phyloP scores from a whole-genome alignment of 75 land plant genomes.

The Sequoiadendron giganteum region DNA sequence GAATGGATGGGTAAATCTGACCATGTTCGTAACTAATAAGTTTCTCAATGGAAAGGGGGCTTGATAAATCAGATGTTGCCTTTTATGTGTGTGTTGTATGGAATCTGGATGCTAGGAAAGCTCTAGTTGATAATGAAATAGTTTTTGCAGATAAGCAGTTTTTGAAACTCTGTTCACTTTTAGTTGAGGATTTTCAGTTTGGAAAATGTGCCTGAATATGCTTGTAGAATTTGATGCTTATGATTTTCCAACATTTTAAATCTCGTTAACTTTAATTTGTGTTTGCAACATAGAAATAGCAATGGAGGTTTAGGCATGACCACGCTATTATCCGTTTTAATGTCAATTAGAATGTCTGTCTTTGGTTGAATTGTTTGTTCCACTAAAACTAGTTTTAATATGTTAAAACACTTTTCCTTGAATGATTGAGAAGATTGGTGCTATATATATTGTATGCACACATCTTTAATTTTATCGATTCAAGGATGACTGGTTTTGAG shows the following conservation, averaged over 20 bases:
- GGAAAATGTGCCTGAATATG: background rate
- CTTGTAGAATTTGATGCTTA: background rate
- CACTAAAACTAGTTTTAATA: background rate
- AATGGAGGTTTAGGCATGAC: background rate
- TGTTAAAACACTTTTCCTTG: background rate
- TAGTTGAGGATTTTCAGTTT: background rate
- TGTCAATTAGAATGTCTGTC: background rate
- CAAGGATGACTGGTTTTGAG: too few species aligned
- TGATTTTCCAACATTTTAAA: background rate
- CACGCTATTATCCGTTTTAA: background rate
- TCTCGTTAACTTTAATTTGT: background rate
- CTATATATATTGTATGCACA: background rate
- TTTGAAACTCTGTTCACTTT: background rate
- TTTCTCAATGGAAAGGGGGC: background rate
- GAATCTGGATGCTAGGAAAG: background rate
- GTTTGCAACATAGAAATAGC: background rate
- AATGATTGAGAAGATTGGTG: background rate
- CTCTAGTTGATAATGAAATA: background rate
- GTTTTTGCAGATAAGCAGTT: background rate
- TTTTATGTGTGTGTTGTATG: background rate
- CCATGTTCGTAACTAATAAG: background rate
- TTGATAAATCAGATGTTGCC: background rate
- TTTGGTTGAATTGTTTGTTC: background rate
- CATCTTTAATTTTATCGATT: too few species aligned
- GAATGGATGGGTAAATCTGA: background rate